Conservation (phyloP, 2,329 filamentous ascomycete genomes). For the Lizonia empirigonia region DNA sequence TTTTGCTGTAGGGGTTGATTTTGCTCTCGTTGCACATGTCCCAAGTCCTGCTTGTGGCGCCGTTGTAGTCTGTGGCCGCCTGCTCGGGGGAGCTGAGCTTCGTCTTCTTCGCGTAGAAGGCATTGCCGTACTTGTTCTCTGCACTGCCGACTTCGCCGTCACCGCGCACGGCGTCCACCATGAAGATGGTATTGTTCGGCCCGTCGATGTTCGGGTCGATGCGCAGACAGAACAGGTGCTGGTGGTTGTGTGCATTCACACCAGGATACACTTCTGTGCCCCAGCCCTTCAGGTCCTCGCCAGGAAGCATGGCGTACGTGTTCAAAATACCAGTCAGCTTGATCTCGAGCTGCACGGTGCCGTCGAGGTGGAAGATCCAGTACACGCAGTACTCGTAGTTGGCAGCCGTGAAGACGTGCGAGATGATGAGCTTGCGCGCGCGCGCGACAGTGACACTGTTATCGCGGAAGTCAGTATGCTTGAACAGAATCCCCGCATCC, state of each 20-base stretch:
- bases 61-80: conserved; percentile 79
- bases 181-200: conserved; percentile 80
- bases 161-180: conserved; percentile 75
- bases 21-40: conserved; percentile 86
- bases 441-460: conserved; percentile 85
- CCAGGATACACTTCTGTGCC: conserved; percentile 90
- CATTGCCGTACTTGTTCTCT: conserved; percentile 89
- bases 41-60: conserved; percentile 80
- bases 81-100: conserved; percentile 73
- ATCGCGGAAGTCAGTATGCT: conserved; percentile 92
- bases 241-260: conserved; percentile 94
- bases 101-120: conserved; percentile 84
- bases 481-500: conserved; percentile 89
- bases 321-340: conserved; percentile 90
- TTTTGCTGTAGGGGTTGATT: conserved; percentile 83
- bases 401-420: conserved; percentile 91
- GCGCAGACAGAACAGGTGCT: conserved; percentile 91
- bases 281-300: conserved; percentile 84
- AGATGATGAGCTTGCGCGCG: conserved; percentile 82
- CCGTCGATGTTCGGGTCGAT: conserved; percentile 89
- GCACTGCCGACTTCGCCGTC: conserved; percentile 76
- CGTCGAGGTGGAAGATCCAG: conserved; percentile 93
- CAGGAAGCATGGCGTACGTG: conserved; percentile 81
- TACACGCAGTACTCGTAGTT: conserved; percentile 93
- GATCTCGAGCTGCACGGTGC: conserved; percentile 89